Evolutionary conservation across 1,284 basidiomycete species (phyloP), one percentile per base, ranked within the genome.

Genomic region (Rhodotorula sp.): DNA sequence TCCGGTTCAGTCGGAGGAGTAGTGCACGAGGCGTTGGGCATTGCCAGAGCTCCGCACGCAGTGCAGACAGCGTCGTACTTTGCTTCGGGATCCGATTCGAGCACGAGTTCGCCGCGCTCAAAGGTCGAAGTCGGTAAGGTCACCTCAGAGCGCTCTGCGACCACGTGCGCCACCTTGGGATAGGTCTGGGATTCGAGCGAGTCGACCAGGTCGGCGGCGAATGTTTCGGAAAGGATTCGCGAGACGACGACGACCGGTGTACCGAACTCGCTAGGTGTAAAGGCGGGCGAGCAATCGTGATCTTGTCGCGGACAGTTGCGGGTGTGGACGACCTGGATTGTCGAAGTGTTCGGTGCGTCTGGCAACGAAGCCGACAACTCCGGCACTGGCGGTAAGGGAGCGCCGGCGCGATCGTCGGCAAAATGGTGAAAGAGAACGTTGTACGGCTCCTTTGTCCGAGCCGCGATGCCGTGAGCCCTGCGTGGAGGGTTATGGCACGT

Each of bases 281-380:
- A 69, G 18, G 54, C 51, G 1, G 37, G 14, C 3, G 30, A 57
- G 66, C 74, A 75, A 37, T 71, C 68, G 66, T 75, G 66, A 3
- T 42, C n/a, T n/a, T 75, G 74, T 2, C 69, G 66, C n/a, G 74
- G 74, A 44, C 74, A 75, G 49, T 75, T 73, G 58, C 68, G 66
- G 22, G 71, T 60, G 51, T 69, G 55, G 22, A 66, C 68, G 51
- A 73, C n/a, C 18, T 60, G 64, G 53, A 70, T 65, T 3, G 26
- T 24, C 22, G 68, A 70, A 29, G 66, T 57, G 60, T 73, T 73
- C 26, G 68, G 63, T 17, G 68, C 68, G 48, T 62, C 66, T 5
- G 66, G 49, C 6, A 56, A 30, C 12, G 60, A 63, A 24, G 54
- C 49, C 12, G 71, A 68, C 6, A 66, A 44, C 2, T 42, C 2